Evolutionary conservation across 2,329 filamentous ascomycete genomes (phyloP).

Genomic region (Colletotrichum caudatum): DNA sequence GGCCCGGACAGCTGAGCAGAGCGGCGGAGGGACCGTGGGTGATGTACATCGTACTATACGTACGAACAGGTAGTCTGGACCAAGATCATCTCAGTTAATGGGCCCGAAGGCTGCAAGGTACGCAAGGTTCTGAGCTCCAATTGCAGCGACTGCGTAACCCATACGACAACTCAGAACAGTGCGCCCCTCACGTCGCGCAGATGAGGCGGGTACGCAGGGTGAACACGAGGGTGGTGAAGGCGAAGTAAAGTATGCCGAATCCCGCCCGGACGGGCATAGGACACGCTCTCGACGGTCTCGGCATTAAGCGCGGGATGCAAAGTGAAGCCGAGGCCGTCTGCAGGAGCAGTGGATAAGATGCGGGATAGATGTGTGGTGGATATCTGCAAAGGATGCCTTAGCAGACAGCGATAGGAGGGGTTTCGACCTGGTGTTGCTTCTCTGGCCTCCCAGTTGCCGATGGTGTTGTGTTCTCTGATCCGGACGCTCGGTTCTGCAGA

Average conservation of each 20-base stretch:
- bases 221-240: not conserved
- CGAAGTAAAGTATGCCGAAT: not conserved
- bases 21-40: conserved; percentile 16
- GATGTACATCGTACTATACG: not conserved
- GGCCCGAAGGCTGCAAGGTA: conserved; percentile 12
- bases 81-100: not conserved
- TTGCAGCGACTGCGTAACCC: conserved; percentile 10
- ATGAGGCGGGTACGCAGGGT: conserved; percentile 3
- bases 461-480: not conserved
- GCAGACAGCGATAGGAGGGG: not conserved
- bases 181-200: not conserved
- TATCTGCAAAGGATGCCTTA: not conserved
- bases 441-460: not conserved
- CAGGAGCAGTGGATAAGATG: conserved; percentile 22
- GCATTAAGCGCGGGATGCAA: conserved; percentile 10
- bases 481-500: conserved; percentile 21
- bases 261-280: not conserved
- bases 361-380: not conserved
- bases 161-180: not conserved
- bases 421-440: conserved; percentile 10
- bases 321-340: conserved; percentile 37
- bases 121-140: conserved; percentile 7
- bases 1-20: conserved; percentile 4
- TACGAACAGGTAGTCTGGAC: conserved; percentile 3
- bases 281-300: not conserved